Evolutionary conservation across 2,329 filamentous ascomycete species (phyloP).

Genomic region (Magnaporthiopsis poae): DNA sequence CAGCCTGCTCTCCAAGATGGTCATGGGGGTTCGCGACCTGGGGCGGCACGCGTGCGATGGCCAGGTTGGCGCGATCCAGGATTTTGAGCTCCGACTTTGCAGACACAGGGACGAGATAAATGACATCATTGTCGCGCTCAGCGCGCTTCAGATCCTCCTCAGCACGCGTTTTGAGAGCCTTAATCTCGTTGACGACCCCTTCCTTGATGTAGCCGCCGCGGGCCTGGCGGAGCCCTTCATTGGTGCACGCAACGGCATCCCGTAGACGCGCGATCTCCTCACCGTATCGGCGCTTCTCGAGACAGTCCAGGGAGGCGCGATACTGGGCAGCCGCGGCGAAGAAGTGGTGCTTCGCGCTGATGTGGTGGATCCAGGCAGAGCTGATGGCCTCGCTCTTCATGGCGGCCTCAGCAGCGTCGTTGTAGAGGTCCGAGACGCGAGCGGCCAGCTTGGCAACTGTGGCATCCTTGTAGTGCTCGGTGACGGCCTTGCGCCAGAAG

Average conservation of each 20-base stretch:
- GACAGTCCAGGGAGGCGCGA: constrained; percentile 74
- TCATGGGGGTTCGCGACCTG: constrained; percentile 74
- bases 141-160: constrained; percentile 82
- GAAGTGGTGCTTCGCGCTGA: constrained; percentile 93
- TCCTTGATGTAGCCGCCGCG: constrained; percentile 59
- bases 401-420: constrained; percentile 70
- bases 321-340: constrained; percentile 95
- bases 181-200: constrained; percentile 69
- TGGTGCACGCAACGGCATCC: constrained; percentile 73
- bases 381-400: constrained; percentile 83
- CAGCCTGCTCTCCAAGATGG: constrained; percentile 66
- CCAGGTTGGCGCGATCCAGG: constrained; percentile 84
- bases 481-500: constrained; percentile 95
- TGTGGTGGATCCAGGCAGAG: constrained; percentile 94
- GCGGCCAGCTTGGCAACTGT: constrained; percentile 86
- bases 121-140: constrained; percentile 92
- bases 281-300: constrained; percentile 90
- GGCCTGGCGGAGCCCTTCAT: constrained; percentile 76
- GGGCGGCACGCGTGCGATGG: constrained; percentile 64
- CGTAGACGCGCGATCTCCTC: constrained; percentile 83
- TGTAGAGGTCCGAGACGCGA: constrained; percentile 82
- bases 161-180: constrained; percentile 70
- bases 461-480: constrained; percentile 84
- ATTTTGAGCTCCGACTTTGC: constrained; percentile 79
- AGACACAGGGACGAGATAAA: constrained; percentile 78